A percentile compares a stretch with the other conserved stretches of the same genome.
phyloP scores from a whole-genome alignment of 257 asterid species.

The Cynanchum wilfordii region DNA sequence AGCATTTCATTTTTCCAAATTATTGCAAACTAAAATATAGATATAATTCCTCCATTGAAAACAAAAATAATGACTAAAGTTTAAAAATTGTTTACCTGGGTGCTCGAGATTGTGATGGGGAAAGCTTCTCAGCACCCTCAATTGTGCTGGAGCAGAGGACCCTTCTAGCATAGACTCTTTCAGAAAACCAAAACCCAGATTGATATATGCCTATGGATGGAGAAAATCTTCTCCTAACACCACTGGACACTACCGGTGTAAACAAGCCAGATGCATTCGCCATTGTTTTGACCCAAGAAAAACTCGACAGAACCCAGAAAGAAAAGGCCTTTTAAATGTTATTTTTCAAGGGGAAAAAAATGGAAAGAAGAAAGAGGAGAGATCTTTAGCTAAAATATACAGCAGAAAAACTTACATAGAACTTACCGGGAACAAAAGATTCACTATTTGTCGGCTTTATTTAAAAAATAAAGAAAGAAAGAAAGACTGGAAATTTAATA shows the following conservation, averaged over 20 bases:
- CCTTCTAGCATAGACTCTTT: slow-evolving; percentile 32
- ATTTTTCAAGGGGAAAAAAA: too few species aligned
- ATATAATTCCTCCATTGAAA: neutral
- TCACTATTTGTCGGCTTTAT: neutral
- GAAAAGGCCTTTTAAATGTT: too few species aligned
- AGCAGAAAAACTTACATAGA: neutral
- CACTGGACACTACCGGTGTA: slow-evolving; percentile 41
- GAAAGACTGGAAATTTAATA: neutral
- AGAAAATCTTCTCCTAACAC: slow-evolving; percentile 36
- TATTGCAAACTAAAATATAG: slow-evolving; percentile 1
- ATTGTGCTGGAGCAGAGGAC: slow-evolving; percentile 49
- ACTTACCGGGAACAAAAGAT: neutral
- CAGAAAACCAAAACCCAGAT: slow-evolving; percentile 47
- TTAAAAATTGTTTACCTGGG: slow-evolving; percentile 38
- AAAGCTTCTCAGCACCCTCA: slow-evolving; percentile 63
- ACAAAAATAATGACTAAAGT: neutral
- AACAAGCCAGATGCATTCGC: slow-evolving; percentile 63
- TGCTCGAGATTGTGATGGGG: slow-evolving; percentile 48
- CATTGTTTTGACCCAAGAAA: slow-evolving; percentile 22
- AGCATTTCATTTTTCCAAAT: slow-evolving; percentile 5
- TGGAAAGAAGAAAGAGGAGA: too few species aligned
- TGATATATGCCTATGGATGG: slow-evolving; percentile 44
- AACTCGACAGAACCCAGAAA: slow-evolving; percentile 10
- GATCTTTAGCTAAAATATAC: slow-evolving; percentile 3
- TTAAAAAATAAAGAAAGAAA: neutral